Percentiles rank a stretch among this genome's conserved stretches.
phyloP scores from a whole-genome alignment of 805 yeast species.

The Jamesozyma spencerorum region DNA sequence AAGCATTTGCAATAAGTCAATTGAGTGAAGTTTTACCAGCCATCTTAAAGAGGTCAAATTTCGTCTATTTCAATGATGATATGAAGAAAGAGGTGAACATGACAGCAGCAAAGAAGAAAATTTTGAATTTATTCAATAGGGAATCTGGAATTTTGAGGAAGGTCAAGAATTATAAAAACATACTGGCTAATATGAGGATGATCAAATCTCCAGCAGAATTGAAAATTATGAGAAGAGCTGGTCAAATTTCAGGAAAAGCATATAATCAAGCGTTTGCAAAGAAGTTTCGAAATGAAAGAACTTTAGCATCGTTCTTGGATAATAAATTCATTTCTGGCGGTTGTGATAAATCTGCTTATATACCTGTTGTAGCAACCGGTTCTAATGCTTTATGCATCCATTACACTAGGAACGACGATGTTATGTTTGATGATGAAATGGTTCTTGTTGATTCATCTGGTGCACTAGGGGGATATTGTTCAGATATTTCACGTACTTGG shows the following conservation, averaged over 20 bases:
- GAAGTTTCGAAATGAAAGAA: conserved; percentile 61
- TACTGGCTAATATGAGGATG: conserved; percentile 38
- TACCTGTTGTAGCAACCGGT: conserved; percentile 96
- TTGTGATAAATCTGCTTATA: conserved; percentile 80
- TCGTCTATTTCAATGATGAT: conserved; percentile 45
- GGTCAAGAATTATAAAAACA: conserved; percentile 8
- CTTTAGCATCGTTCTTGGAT: conserved; percentile 71
- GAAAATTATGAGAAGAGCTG: conserved; percentile 70
- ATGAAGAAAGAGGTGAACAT: not conserved
- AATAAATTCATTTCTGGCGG: conserved; percentile 79
- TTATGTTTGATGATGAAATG: conserved; percentile 65
- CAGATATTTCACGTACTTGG: conserved; percentile 96
- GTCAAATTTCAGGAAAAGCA: conserved; percentile 72
- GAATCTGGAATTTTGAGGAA: conserved; percentile 1
- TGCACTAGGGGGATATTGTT: conserved; percentile 82
- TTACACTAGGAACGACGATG: conserved; percentile 85
- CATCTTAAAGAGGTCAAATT: conserved; percentile 39
- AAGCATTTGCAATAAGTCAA: conserved; percentile 37
- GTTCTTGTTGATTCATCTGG: conserved; percentile 96
- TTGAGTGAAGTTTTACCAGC: conserved; percentile 1
- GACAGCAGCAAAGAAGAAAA: not conserved
- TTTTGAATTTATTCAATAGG: conserved; percentile 9
- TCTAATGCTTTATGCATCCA: conserved; percentile 83
- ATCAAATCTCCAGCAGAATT: conserved; percentile 73
- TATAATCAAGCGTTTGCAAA: conserved; percentile 73